Conservation (phyloP, 805 yeast genomes). For the Candida takata region DNA sequence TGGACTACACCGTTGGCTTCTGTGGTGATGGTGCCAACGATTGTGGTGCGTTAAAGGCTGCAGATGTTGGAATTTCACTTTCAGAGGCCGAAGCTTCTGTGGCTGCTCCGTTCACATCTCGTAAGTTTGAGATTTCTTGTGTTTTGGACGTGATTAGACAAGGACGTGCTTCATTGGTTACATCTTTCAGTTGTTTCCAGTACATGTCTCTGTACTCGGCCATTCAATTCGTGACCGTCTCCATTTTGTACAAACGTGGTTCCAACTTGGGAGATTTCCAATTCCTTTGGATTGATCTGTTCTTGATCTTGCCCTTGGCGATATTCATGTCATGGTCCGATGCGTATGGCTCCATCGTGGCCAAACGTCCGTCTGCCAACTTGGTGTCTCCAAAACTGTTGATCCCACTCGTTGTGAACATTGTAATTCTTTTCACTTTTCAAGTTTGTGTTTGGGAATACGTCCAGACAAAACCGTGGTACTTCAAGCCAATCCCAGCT, state of each 20-base stretch:
- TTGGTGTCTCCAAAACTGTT: constrained; percentile 83
- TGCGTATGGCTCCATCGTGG: constrained; percentile 52
- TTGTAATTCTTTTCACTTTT: constrained; percentile 51
- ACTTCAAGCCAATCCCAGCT: constrained; percentile 71
- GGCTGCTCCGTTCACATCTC: constrained; percentile 96
- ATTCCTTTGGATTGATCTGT: constrained; percentile 86
- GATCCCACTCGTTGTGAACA: constrained; percentile 75
- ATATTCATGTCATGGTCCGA: constrained; percentile 97
- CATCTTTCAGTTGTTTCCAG: constrained; percentile 95
- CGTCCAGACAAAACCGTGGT: constrained; percentile 64
- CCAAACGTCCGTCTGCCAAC: constrained; percentile 89
- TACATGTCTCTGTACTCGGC: constrained; percentile 97
- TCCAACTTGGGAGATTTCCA: constrained; percentile 95
- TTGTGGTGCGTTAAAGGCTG: constrained; percentile 96
- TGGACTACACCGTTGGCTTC: constrained; percentile 92
- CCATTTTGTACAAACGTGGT: constrained; percentile 80
- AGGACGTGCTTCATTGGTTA: constrained; percentile 91
- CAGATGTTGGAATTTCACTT: constrained; percentile 92
- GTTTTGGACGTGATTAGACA: constrained; percentile 86
- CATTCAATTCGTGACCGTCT: constrained; percentile 85
- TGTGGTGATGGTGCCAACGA: constrained; percentile 99
- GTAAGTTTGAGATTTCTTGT: constrained; percentile 86
- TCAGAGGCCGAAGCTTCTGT: constrained; percentile 98
- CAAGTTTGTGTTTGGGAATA: constrained; percentile 64
- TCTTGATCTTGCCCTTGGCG: constrained; percentile 88